Conservation (phyloP, 2,329 filamentous ascomycete species). For the Cercospora beticola region DNA sequence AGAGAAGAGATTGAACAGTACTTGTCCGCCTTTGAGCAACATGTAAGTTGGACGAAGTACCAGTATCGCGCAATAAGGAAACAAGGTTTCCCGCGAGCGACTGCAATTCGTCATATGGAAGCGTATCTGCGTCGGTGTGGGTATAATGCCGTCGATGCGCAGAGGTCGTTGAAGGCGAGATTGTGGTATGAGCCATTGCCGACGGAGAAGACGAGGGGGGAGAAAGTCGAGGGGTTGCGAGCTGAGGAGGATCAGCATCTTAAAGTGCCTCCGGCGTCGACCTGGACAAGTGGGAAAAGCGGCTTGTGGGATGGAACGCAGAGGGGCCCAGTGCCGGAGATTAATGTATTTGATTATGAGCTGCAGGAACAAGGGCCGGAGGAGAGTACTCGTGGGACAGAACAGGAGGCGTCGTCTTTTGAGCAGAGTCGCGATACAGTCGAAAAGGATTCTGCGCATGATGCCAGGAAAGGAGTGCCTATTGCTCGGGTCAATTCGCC, state of each 20-base stretch:
- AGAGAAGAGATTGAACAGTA: slow-evolving; percentile 1
- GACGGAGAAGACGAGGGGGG: neutral
- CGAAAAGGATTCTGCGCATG: neutral
- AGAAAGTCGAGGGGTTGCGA: neutral
- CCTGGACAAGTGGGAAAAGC: neutral
- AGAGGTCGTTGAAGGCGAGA: neutral
- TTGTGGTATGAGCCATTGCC: neutral
- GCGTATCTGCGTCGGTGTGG: neutral
- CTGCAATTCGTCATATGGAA: slow-evolving; percentile 4
- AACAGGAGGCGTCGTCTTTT: neutral
- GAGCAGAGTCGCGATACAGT: neutral
- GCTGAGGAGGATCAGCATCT: neutral
- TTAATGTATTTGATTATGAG: neutral
- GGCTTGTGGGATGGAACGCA: neutral
- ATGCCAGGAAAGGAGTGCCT: neutral
- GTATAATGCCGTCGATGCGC: slow-evolving; percentile 8
- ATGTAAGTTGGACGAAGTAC: neutral
- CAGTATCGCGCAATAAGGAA: neutral
- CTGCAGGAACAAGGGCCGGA: neutral
- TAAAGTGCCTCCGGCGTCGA: neutral
- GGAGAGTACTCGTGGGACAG: neutral
- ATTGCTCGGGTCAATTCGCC: neutral
- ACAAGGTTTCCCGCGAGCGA: neutral
- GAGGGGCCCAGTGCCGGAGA: neutral
- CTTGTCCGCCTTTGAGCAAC: neutral